A percentile compares a stretch with the other conserved stretches of the same genome.
phyloP scores from a whole-genome alignment of 129 eudicot species.

The Saussurea involucrata region DNA sequence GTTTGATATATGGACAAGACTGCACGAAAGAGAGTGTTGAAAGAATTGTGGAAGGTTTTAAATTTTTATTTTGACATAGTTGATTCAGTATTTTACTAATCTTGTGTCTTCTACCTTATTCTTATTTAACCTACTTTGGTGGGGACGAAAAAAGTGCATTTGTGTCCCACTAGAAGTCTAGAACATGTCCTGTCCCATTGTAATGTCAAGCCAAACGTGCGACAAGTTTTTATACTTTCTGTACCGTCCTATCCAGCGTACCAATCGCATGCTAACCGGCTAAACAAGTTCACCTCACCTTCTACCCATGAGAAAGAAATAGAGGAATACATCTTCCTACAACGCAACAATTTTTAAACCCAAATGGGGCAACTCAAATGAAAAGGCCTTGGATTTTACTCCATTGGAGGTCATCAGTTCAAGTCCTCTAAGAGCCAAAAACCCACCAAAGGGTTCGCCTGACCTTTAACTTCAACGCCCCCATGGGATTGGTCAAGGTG shows the following conservation, averaged over 20 bases:
- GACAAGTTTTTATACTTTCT: not conserved
- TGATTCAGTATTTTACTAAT: not conserved
- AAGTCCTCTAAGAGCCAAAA: not conserved
- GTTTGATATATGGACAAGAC: not conserved
- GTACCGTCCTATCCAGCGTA: not conserved
- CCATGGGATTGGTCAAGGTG: not conserved
- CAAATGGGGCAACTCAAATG: not conserved
- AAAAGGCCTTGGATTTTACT: not conserved
- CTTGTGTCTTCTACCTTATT: not conserved
- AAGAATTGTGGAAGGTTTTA: not conserved
- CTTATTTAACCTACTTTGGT: not conserved
- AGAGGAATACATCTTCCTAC: not conserved
- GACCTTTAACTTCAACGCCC: not conserved
- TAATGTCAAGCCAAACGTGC: not conserved
- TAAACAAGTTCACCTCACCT: not conserved
- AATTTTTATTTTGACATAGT: not conserved
- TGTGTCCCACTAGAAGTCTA: not conserved
- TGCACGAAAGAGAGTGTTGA: not conserved
- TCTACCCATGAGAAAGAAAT: not conserved
- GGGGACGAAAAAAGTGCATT: not conserved
- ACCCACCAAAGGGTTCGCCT: not conserved
- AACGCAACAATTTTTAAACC: not conserved
- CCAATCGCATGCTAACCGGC: too few species aligned
- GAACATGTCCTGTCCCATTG: not conserved
- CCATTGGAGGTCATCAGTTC: not conserved